Conservation (phyloP, 441 rosid genomes). For the Gossypium trilobum region DNA sequence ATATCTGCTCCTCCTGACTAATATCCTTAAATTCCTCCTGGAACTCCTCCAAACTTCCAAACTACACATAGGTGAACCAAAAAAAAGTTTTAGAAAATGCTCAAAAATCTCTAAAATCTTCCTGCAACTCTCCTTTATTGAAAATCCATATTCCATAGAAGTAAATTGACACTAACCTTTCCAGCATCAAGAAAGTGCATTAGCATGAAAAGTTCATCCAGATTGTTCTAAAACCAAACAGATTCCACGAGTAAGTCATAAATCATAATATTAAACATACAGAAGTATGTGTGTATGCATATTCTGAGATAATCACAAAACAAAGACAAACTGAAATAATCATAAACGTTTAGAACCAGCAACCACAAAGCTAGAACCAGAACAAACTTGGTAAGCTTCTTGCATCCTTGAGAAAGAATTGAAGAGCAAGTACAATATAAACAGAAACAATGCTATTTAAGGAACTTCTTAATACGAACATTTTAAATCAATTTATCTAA, state of each 20-base stretch:
- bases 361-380: slow-evolving; percentile 1
- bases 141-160: slow-evolving; percentile 13
- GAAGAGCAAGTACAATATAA: neutral
- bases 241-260: slow-evolving; percentile 22
- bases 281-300: neutral
- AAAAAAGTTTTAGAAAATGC: slow-evolving; percentile 6
- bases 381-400: neutral
- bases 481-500: slow-evolving; percentile 3
- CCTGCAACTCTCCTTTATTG: slow-evolving; percentile 11
- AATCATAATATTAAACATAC: slow-evolving; percentile 4
- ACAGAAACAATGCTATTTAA: neutral
- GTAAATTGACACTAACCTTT: slow-evolving; percentile 49
- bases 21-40: slow-evolving; percentile 96
- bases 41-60: slow-evolving; percentile 93
- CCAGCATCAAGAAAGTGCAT: slow-evolving; percentile 99
- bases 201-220: slow-evolving; percentile 99
- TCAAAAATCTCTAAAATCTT: slow-evolving; percentile 1
- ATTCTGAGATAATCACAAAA: neutral
- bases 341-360: neutral
- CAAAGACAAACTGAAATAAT: neutral
- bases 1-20: slow-evolving; percentile 95
- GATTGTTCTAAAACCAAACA: slow-evolving; percentile 71
- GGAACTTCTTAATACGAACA: neutral
- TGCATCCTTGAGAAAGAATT: slow-evolving; percentile 1
- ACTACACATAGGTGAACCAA: slow-evolving; percentile 42